These are phyloP conservation scores for Penicillium brevicompactum DNA, from an alignment of 2,329 filamentous ascomycete species.

Conservation along the genomic window DNA sequence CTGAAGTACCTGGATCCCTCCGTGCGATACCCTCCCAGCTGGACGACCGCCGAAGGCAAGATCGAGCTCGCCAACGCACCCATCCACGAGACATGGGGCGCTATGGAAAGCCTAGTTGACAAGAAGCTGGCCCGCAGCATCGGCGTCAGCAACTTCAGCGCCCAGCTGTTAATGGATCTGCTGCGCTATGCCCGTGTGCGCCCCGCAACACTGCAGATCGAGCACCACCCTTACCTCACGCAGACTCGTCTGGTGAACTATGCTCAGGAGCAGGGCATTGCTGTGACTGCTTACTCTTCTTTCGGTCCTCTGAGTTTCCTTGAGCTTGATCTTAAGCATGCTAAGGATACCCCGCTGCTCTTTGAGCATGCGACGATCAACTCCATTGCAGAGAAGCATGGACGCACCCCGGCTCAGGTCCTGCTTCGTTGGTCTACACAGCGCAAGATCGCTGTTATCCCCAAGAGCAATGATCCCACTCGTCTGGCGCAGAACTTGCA, in stretches of 20 bases:
- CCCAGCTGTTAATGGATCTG: conserved; percentile 74
- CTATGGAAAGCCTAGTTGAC: conserved; percentile 75
- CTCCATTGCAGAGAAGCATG: conserved; percentile 67
- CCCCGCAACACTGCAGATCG: conserved; percentile 80
- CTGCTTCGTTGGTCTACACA: conserved; percentile 87
- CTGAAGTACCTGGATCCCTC: conserved; percentile 81
- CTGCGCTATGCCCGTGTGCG: conserved; percentile 74
- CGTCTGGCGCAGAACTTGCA: conserved; percentile 51
- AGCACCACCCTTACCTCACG: conserved; percentile 87
- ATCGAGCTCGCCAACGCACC: conserved; percentile 67
- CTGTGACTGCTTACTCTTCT: conserved; percentile 79
- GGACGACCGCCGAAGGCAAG: conserved; percentile 66
- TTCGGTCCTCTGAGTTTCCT: conserved; percentile 80
- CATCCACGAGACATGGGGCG: conserved; percentile 80
- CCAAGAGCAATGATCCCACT: conserved; percentile 68
- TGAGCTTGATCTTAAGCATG: conserved; percentile 73
- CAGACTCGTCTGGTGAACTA: conserved; percentile 72
- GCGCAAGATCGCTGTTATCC: conserved; percentile 77
- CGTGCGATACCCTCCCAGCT: conserved; percentile 78
- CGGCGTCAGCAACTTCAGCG: conserved; percentile 82
- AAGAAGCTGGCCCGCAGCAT: conserved; percentile 71
- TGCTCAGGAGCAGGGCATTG: conserved; percentile 69
- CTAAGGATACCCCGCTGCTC: conserved; percentile 66
- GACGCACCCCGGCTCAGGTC: conserved; percentile 76
- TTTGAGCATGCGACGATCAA: conserved; percentile 70